Conservation (phyloP, 2,329 filamentous ascomycete species). For the Monilinia polystroma region DNA sequence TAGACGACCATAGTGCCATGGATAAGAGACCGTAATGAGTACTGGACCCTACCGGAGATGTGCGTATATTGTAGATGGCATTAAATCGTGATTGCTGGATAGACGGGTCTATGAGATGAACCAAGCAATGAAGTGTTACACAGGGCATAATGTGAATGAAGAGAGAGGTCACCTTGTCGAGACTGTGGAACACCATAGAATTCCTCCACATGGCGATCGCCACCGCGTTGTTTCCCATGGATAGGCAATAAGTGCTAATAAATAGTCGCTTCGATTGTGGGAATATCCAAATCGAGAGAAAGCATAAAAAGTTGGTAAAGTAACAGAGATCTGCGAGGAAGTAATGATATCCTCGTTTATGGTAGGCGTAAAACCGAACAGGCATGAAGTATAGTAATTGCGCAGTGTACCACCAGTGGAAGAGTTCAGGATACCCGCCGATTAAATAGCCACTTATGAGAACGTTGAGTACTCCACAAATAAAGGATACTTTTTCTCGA, state of each 20-base stretch:
- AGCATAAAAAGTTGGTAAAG: constrained; percentile 86
- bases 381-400: constrained; percentile 97
- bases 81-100: constrained; percentile 72
- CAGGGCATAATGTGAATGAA: constrained; percentile 99
- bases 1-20: constrained; percentile 92
- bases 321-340: constrained; percentile 97
- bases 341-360: constrained; percentile 90
- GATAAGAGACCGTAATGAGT: constrained; percentile 76
- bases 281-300: constrained; percentile 86
- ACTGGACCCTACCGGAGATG: constrained; percentile 64
- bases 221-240: constrained; percentile 94
- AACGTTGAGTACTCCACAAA: constrained; percentile 94
- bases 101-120: constrained; percentile 72
- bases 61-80: constrained; percentile 79
- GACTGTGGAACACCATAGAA: constrained; percentile 94
- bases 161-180: constrained; percentile 95
- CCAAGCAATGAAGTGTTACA: constrained; percentile 85
- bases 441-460: constrained; percentile 95
- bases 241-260: constrained; percentile 86
- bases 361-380: constrained; percentile 88
- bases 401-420: constrained; percentile 88
- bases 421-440: constrained; percentile 78
- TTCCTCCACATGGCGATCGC: constrained; percentile 99
- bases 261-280: constrained; percentile 88
- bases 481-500: constrained; percentile 94